Percentiles rank a stretch among this genome's conserved stretches.
Evolutionary conservation across 495 filamentous ascomycete genomes (phyloP).

Genomic region (Penicillium tannophilum): DNA sequence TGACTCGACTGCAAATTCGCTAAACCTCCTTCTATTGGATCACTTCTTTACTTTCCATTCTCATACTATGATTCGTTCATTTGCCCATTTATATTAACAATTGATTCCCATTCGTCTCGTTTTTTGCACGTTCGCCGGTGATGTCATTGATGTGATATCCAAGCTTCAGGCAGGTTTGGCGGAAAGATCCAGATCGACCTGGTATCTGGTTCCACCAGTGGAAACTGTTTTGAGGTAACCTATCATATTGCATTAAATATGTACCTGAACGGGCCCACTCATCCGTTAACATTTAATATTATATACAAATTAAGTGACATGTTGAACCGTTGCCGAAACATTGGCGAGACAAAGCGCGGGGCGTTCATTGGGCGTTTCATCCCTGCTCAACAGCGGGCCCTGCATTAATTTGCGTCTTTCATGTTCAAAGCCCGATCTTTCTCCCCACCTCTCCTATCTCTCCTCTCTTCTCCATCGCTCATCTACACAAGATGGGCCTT

Average conservation of each 20-base stretch:
- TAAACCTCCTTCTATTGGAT: no score
- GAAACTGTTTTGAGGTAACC: neutral
- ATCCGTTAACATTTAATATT: neutral
- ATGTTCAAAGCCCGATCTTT: neutral
- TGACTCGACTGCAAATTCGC: neutral
- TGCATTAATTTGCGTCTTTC: slow-evolving; percentile 15
- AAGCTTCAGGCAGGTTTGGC: neutral
- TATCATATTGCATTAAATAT: neutral
- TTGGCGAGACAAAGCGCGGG: neutral
- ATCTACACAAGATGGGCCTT: slow-evolving; percentile 37
- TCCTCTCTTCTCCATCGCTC: slow-evolving; percentile 3
- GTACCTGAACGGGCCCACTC: neutral
- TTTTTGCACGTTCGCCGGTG: neutral
- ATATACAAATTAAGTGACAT: neutral
- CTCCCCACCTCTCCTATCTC: slow-evolving; percentile 1
- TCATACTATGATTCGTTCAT: no score
- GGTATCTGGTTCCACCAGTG: slow-evolving; percentile 6
- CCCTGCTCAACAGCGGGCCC: slow-evolving; percentile 17
- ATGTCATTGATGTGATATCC: neutral
- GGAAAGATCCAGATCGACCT: neutral
- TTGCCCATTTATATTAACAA: neutral
- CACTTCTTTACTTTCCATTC: no score
- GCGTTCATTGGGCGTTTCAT: slow-evolving; percentile 26
- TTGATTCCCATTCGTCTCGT: neutral
- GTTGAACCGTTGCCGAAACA: neutral